phyloP scores from a whole-genome alignment of 2,329 filamentous ascomycete species.

The Fusarium aywerte region DNA sequence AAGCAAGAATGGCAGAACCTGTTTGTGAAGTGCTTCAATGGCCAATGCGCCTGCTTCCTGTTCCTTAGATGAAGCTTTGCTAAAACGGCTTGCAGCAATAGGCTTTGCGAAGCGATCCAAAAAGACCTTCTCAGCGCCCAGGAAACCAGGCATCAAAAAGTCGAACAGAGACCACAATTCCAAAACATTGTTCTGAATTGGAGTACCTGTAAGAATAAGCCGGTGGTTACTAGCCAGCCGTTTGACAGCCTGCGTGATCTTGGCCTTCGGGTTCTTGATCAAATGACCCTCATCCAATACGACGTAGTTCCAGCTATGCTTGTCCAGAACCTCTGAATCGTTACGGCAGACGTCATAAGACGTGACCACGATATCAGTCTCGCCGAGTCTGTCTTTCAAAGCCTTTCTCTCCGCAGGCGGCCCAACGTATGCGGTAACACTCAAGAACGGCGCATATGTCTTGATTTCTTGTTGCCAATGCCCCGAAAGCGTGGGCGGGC shows the following conservation, averaged over 20 bases:
- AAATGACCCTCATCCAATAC: constrained; percentile 97
- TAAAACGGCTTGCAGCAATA: constrained; percentile 92
- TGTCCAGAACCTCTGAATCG: constrained; percentile 84
- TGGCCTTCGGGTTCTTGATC: constrained; percentile 98
- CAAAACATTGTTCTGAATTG: constrained; percentile 97
- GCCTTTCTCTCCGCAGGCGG: constrained; percentile 82
- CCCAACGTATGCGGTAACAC: constrained; percentile 89
- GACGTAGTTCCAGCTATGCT: constrained; percentile 95
- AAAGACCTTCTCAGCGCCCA: constrained; percentile 95
- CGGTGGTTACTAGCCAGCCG: constrained; percentile 90
- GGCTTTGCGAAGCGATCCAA: constrained; percentile 94
- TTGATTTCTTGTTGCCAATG: constrained; percentile 99
- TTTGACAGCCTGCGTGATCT: constrained; percentile 94
- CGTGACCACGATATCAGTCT: constrained; percentile 93
- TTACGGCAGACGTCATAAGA: constrained; percentile 99
- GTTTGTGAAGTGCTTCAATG: constrained; percentile 98
- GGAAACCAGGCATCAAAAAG: constrained; percentile 98
- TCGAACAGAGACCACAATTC: constrained; percentile 98
- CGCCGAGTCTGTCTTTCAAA: constrained; percentile 74
- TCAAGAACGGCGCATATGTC: constrained; percentile 93
- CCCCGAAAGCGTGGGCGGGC: constrained; percentile 93
- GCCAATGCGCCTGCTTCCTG: constrained; percentile 96
- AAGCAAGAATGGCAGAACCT: constrained; percentile 94
- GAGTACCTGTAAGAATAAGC: constrained; percentile 94
- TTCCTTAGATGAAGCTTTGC: constrained; percentile 97